Evolutionary conservation across 768 basidiomycete genomes (phyloP), one percentile per base, ranked within the genome.

Genomic region (Boletus edulis): DNA sequence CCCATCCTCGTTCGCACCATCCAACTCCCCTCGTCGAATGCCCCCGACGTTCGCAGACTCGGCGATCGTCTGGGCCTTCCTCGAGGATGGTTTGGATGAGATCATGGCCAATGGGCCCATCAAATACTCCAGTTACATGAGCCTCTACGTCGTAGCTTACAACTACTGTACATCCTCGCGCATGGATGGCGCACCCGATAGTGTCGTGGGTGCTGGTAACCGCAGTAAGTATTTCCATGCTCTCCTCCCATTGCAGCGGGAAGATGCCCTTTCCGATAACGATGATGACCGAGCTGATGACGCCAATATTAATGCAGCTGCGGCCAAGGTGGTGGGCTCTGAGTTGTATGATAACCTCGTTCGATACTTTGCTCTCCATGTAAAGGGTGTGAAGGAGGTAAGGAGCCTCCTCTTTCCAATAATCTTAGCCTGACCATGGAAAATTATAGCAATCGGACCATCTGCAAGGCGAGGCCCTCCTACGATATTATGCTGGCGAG

Each of bases 321-420:
- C 94, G 40, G 92, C 94, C 46, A 94, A 94, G 75, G 69, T 98
- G 72, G 96, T 96, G 90, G 96, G 96, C 52, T 89, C 94, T 47
- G 96, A 98, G 81, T 75, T 99, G 55, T 99, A 99, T 73, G 92
- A 94, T 70, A 89, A 94, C 71, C 82, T 99, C 68, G 91, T 91
- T 66, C 81, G 84, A 54, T 99, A 97, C 78, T 93, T 98, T 69
- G 81, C 87, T 34, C 73, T 76, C 0, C 96, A 98, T 76, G 78
- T 98, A 31, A 86, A 84, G 63, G 71, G 72, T 40, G 75, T 85
- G 60, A 70, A 81, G 77, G 73, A 85, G 74, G 87, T 86, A 56
- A 57, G 82, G 18, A 68, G 17, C 18, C 20, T 74, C 74, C 15
- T 47, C 70, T 47, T 51, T 39, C 22, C 14, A 40, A 20, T 20